phyloP scores from a whole-genome alignment of 2,329 filamentous ascomycete species.

The Stemphylium lycopersici region DNA sequence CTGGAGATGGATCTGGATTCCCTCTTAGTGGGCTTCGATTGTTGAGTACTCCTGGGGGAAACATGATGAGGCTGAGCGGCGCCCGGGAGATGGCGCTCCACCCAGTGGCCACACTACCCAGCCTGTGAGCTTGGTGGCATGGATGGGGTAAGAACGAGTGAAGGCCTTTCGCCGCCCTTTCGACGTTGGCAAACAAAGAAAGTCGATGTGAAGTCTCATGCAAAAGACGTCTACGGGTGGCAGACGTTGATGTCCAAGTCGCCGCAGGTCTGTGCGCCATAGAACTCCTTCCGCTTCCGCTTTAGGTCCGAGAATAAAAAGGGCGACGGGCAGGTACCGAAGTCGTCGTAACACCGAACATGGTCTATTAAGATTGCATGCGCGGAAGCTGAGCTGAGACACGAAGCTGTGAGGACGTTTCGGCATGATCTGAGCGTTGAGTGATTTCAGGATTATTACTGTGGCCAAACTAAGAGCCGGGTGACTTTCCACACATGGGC shows the following conservation, averaged over 20 bases:
- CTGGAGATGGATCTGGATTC: neutral
- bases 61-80: neutral
- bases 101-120: neutral
- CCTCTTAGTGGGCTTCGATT: neutral
- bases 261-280: neutral
- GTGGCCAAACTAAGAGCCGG: too few species aligned
- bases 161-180: slow-evolving; percentile 22
- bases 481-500: too few species aligned
- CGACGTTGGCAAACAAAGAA: neutral
- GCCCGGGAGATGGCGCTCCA: neutral
- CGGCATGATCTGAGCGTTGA: too few species aligned
- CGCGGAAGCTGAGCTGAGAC: too few species aligned
- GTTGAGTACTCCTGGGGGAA: neutral
- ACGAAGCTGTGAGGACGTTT: too few species aligned
- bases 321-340: neutral
- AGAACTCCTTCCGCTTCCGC: neutral
- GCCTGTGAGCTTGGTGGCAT: neutral
- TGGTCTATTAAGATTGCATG: too few species aligned
- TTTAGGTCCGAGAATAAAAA: neutral
- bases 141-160: too few species aligned
- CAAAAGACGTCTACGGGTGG: neutral
- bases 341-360: too few species aligned
- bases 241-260: neutral
- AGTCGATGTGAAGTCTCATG: neutral
- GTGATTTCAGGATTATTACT: too few species aligned